Evolutionary conservation across 371 early-diverging fungal genomes (phyloP), one percentile per base, ranked within the genome.

Genomic region (Mortierella sp.): DNA sequence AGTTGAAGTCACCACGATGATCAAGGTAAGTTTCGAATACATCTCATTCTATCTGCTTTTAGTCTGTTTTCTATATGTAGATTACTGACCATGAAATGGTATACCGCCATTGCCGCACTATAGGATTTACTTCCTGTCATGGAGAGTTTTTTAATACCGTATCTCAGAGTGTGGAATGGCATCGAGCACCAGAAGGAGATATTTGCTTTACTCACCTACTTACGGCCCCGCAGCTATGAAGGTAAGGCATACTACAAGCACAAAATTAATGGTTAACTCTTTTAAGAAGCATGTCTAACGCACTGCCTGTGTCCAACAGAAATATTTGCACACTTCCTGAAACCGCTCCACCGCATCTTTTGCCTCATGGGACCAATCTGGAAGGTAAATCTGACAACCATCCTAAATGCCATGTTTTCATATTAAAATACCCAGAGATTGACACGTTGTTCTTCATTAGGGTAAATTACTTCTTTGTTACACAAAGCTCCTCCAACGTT

Each of bases 151-250:
- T 56, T 90, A n/a, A 60, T 61, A 43, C 71, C 80, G 1, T 88
- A 83, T 61, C 31, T 90, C 4, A 64, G 63, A 17, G 79, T 75
- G 2, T 90, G 90, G 90, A 86, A 88, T 63, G 90, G 90, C 31
- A 54, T 83, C 31, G 86, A 88, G 3, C 71, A 85, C 64, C 69
- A 71, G 26, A 74, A 85, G 26, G 85, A 86, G 37, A 84, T 90
- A 29, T 85, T 90, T 59, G 83, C 84, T 23, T 64, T 90, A 15
- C 42, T 90, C 0, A 82, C 84, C 0, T 88, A 73, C 66, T 61
- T 86, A 8, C 83, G 86, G 37, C 90, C 90, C 29, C 61, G 71
- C 19, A 62, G 80, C 1, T 88, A 65, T 68, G 76, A 86, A 76
- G 86, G 89, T 88, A 85, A 76, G 86, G 89, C 87, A 85, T 29